phyloP scores from a whole-genome alignment of 805 yeast genomes.

The Schizosaccharomyces cryophilus region DNA sequence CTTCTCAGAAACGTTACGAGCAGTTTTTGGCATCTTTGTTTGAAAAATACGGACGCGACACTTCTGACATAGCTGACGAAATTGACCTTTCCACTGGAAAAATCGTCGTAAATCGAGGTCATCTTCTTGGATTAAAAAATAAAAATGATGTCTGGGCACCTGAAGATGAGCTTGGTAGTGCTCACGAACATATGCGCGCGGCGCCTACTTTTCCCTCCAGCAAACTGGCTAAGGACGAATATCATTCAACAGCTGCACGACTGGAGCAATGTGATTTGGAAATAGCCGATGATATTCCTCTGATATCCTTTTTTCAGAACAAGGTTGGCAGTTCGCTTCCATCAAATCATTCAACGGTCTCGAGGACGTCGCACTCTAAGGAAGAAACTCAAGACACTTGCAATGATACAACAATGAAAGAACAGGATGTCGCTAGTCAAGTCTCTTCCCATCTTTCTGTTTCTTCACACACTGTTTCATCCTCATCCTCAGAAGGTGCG shows the following conservation, averaged over 20 bases:
- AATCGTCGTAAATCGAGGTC: conserved; percentile 44
- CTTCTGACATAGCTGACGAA: conserved; percentile 17
- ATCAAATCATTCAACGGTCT: too few relatives aligned
- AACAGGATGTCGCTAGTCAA: too few relatives aligned
- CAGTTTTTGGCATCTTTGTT: conserved; percentile 8
- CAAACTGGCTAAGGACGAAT: neutral
- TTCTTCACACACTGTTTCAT: too few relatives aligned
- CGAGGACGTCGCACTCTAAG: too few relatives aligned
- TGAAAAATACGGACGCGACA: conserved; percentile 13
- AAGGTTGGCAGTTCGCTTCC: too few relatives aligned
- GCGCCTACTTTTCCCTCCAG: too few relatives aligned
- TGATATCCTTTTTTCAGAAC: neutral
- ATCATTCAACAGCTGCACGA: neutral
- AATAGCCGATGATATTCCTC: neutral
- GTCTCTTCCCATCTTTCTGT: too few relatives aligned
- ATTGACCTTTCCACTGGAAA: conserved; percentile 37
- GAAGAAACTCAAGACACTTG: too few relatives aligned
- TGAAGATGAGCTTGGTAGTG: neutral
- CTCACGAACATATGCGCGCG: neutral
- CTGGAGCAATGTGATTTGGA: neutral
- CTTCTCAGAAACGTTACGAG: neutral
- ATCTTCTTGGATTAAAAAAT: conserved; percentile 15
- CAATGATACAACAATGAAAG: too few relatives aligned
- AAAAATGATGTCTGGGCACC: neutral
- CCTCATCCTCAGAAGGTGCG: too few relatives aligned